Evolutionary conservation across 495 filamentous ascomycete species (phyloP), one percentile per base, ranked within the genome.

Genomic region (Lophium mytilinum): DNA sequence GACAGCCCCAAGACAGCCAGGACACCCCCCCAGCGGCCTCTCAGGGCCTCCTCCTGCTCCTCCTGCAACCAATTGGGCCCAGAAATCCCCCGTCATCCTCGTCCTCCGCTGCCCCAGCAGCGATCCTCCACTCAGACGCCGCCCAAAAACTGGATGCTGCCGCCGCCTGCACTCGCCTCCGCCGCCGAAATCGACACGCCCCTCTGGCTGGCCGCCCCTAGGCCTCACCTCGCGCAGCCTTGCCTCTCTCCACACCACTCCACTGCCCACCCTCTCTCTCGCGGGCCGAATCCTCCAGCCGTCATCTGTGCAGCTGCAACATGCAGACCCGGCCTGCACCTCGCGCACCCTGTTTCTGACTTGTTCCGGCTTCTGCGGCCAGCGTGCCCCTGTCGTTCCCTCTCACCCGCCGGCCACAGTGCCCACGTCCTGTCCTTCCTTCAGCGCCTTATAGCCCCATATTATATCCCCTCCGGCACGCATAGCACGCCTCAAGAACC

Each of bases 171-270:
- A 30, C 24, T 30, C 24, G 24, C 24, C 24, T 2, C 24, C 24
- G n/a, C n/a, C n/a, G n/a, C n/a, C n/a, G n/a, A n/a, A n/a, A 30
- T 30, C 24, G 24, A 30, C 24, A 30, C 24, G 24, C 24, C 6
- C 24, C 3, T 6, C 24, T 30, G 24, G 24, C 24, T 6, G 24
- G 24, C 24, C 24, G 48, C 53, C 49, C 53, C 37, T 50, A 49
- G 59, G 30, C 34, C 45, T 43, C 48, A 37, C 48, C 36, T 21
- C 18, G 24, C 56, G 30, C 53, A 52, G 48, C 37, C 18, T 52
- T 47, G 41, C 39, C 45, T 30, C 21, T 48, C 21, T 30, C 45
- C 14, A 30, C 15, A 18, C 14, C 14, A 14, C 45, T 3, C 24
- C 24, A 30, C 24, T 30, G 3, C 3, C 2, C 24, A 30, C 24